phyloP scores from a whole-genome alignment of 75 land plant genomes.

The Larix kaempferi region DNA sequence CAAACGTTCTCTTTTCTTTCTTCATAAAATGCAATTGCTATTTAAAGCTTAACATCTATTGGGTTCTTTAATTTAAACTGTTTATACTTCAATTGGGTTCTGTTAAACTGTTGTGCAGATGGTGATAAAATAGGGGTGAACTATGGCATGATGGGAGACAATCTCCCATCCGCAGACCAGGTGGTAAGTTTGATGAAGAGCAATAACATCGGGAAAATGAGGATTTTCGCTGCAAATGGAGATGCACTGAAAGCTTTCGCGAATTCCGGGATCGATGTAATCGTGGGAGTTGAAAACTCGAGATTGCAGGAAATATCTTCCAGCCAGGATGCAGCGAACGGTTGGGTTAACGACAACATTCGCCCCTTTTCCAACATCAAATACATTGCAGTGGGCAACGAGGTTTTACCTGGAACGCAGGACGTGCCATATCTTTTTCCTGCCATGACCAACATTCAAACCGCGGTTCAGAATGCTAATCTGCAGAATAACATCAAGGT shows the following conservation, averaged over 20 bases:
- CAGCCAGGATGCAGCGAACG: neutral
- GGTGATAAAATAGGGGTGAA: constrained; percentile 2
- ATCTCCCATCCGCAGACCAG: constrained; percentile 1
- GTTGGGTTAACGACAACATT: neutral
- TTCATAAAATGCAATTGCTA: neutral
- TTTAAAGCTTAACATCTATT: too few relatives aligned
- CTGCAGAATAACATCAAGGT: constrained; percentile 59
- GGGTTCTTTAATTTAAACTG: too few relatives aligned
- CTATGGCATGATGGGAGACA: constrained; percentile 8
- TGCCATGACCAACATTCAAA: constrained; percentile 13
- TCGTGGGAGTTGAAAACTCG: neutral
- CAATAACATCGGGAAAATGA: constrained; percentile 24
- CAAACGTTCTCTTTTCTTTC: too few relatives aligned
- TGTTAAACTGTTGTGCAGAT: neutral
- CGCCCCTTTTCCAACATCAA: neutral
- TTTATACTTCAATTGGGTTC: too few relatives aligned
- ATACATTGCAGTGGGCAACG: constrained; percentile 7
- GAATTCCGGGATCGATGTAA: neutral
- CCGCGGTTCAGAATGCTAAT: neutral
- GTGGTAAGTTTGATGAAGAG: constrained; percentile 7
- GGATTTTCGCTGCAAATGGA: constrained; percentile 26
- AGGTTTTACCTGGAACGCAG: neutral
- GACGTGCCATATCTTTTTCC: neutral
- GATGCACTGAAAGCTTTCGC: neutral
- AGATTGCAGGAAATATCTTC: neutral